Evolutionary conservation across 1,139 yeast species (phyloP).

Genomic region (Hansenula sp.): DNA sequence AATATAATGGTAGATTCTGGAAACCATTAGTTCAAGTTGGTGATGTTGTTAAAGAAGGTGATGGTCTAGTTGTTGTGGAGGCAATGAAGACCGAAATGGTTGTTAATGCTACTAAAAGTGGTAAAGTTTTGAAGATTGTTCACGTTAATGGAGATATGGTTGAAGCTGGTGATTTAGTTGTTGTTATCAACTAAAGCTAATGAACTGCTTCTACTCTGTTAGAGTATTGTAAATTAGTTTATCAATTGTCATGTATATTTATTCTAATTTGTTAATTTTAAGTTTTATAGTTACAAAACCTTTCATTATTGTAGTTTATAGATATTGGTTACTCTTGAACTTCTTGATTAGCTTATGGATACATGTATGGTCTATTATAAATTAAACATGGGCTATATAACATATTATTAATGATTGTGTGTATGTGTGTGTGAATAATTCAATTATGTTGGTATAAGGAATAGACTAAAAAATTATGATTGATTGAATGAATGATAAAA

Average conservation of each 20-base stretch:
- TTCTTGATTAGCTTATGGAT: too few species aligned
- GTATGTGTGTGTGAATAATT: too few species aligned
- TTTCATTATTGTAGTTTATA: too few species aligned
- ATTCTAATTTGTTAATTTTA: too few species aligned
- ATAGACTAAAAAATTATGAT: too few species aligned
- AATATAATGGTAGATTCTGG: conserved; percentile 96
- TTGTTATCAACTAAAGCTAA: conserved; percentile 38
- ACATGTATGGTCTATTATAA: background rate
- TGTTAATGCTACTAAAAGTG: conserved; percentile 67
- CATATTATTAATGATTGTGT: too few species aligned
- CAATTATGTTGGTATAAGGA: too few species aligned
- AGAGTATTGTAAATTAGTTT: background rate
- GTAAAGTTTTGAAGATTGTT: conserved; percentile 73
- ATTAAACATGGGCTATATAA: background rate
- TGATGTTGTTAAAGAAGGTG: conserved; percentile 69
- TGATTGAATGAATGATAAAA: too few species aligned
- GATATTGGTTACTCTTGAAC: too few species aligned
- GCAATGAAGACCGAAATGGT: conserved; percentile 99
- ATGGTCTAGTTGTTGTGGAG: conserved; percentile 83
- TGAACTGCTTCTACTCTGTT: background rate
- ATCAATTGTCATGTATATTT: too few species aligned
- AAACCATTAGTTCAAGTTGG: conserved; percentile 81
- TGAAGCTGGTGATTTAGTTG: conserved; percentile 93
- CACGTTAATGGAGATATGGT: conserved; percentile 93
- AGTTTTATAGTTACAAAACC: too few species aligned